Conservation (phyloP, 148 eudicot species). For the Rhododendron ovatum region DNA sequence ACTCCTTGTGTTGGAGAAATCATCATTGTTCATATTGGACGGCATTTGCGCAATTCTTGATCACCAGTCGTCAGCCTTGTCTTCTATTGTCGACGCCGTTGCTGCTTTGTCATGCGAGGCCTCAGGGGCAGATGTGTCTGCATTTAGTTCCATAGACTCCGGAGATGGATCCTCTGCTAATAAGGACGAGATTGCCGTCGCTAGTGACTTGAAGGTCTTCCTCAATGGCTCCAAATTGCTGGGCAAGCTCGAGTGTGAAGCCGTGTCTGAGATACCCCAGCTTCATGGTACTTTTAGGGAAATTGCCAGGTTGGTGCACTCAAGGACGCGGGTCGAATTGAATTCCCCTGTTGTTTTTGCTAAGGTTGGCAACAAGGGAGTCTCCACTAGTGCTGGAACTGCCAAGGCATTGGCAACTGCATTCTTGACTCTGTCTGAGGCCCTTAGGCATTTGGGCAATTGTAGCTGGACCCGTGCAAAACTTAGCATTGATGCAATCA, state of each 20-base stretch:
- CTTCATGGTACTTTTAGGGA: constrained; percentile 65
- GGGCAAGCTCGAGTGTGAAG: constrained; percentile 33
- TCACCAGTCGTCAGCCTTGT: constrained; percentile 34
- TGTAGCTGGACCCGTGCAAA: constrained; percentile 42
- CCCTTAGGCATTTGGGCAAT: constrained; percentile 44
- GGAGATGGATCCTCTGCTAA: constrained; percentile 68
- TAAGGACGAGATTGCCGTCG: constrained; percentile 75
- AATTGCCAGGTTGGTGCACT: constrained; percentile 43
- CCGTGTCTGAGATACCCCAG: constrained; percentile 44
- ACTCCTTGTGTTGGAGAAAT: constrained; percentile 23
- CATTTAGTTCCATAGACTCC: constrained; percentile 52
- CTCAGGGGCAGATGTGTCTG: constrained; percentile 33
- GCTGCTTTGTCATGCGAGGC: constrained; percentile 85
- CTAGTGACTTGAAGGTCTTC: constrained; percentile 69
- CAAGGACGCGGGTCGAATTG: constrained; percentile 43
- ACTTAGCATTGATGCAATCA: constrained; percentile 28
- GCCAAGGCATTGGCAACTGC: constrained; percentile 18
- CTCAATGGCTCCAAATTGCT: constrained; percentile 78
- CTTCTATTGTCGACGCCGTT: constrained; percentile 39
- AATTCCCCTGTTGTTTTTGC: constrained; percentile 37
- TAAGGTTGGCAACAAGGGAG: constrained; percentile 19
- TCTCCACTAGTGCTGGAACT: constrained; percentile 25
- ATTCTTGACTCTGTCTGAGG: constrained; percentile 22
- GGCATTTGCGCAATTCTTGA: constrained; percentile 68
- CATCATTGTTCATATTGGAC: constrained; percentile 28